Conservation (phyloP, 345 rosid species). For the Toxicodendron radicans region DNA sequence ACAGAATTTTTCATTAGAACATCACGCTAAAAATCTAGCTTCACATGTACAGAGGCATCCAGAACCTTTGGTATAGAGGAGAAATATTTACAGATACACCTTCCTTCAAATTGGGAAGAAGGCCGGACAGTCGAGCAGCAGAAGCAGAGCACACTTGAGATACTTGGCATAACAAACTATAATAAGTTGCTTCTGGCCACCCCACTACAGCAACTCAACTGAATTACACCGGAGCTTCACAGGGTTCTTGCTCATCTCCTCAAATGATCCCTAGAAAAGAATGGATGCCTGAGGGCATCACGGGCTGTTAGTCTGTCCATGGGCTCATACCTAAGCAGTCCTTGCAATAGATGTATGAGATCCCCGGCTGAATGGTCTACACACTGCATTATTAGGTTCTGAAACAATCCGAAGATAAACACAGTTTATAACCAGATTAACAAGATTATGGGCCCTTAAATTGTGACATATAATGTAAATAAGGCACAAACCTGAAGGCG, state of each 20-base stretch:
- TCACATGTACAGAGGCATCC: neutral
- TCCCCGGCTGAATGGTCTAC: constrained; percentile 94
- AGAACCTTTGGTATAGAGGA: neutral
- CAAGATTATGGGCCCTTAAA: neutral
- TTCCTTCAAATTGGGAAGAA: no score
- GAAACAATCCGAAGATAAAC: constrained; percentile 12
- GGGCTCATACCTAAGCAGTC: constrained; percentile 69
- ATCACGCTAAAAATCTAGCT: no score
- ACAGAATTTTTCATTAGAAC: neutral
- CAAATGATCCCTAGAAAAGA: constrained; percentile 49
- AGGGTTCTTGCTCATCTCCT: constrained; percentile 34
- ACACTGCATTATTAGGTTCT: constrained; percentile 84
- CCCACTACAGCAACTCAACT: no score
- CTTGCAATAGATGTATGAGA: constrained; percentile 68
- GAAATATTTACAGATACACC: neutral
- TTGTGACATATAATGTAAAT: no score
- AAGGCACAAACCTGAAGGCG: constrained; percentile 64
- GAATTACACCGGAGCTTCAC: neutral
- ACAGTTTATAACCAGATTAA: neutral
- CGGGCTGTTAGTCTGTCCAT: constrained; percentile 68
- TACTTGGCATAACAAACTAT: neutral
- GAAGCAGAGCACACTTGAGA: neutral
- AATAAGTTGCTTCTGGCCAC: neutral
- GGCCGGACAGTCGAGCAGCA: neutral
- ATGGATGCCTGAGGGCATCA: constrained; percentile 79